These are phyloP conservation scores for Pestalotiopsis sp. DNA, from an alignment of 2,329 filamentous ascomycete species.

Conservation along the genomic window DNA sequence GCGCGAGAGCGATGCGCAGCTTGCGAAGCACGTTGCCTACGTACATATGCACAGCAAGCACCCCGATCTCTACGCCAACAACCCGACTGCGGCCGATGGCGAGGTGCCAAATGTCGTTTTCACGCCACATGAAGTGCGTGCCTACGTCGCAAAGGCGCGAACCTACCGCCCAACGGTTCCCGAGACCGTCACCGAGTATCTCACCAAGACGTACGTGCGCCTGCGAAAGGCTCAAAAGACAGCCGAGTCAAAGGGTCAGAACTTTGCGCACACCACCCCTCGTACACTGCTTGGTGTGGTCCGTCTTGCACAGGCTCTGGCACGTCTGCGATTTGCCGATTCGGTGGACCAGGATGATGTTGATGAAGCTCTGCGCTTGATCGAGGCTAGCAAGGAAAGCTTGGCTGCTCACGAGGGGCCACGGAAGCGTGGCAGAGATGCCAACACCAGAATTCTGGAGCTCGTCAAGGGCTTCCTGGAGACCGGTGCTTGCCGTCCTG, in stretches of 20 bases:
- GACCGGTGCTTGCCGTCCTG: conserved; percentile 80
- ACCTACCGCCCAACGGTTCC: conserved; percentile 87
- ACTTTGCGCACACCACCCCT: conserved; percentile 91
- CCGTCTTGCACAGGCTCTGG: conserved; percentile 90
- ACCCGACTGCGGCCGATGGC: conserved; percentile 42
- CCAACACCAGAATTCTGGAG: conserved; percentile 91
- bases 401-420: conserved; percentile 70
- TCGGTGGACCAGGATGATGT: conserved; percentile 89
- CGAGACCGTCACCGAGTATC: conserved; percentile 86
- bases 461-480: conserved; percentile 88
- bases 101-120: conserved; percentile 67
- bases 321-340: conserved; percentile 85
- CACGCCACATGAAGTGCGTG: conserved; percentile 87
- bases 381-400: conserved; percentile 92
- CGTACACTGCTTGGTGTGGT: conserved; percentile 92
- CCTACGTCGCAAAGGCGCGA: conserved; percentile 92
- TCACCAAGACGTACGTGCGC: conserved; percentile 94
- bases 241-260: conserved; percentile 87
- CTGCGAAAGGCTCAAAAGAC: conserved; percentile 90
- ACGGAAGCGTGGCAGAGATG: conserved; percentile 69
- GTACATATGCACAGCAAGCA: conserved; percentile 97
- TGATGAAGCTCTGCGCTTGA: conserved; percentile 87
- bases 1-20: conserved; percentile 86
- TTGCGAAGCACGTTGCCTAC: conserved; percentile 92
- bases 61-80: conserved; percentile 64